Evolutionary conservation across 352 stramenopile genomes (phyloP), one percentile per base, ranked within the genome.

Genomic region (Phytophthora pseudosyringae): DNA sequence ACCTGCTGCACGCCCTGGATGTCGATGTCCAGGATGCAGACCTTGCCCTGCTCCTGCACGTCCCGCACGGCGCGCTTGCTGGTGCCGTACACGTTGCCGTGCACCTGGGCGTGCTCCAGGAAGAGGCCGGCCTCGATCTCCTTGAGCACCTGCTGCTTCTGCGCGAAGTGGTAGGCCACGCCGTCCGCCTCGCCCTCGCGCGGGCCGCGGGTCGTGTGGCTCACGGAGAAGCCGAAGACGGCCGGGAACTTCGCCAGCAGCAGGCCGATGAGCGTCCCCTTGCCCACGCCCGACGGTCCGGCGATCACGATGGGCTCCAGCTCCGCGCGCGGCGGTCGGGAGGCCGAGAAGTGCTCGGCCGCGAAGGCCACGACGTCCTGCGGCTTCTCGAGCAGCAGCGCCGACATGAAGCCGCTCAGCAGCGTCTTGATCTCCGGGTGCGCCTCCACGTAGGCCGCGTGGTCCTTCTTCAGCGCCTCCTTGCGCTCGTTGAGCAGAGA

Each of bases 1-100:
- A 99, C 95, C 64, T 93, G 94, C 69, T 97, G 84, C 15, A 99
- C 97, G 31, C 98, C 98, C 75, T 99, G 97, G 47, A 99, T 92
- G 68, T 99, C 98, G 59, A 99, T 99, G 79, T 99, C 98, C 33
- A 99, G 66, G 53, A 99, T 97, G 77, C 97, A 99, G 61, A 99
- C 97, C 80, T 99, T 98, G 44, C 91, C 88, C 67, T 95, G 72
- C 31, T 91, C 79, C 67, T 96, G 86, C 36, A 99, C 97, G 59
- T 88, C 83, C 75, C 96, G 71, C 25, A 99, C 95, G 16, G 94
- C 83, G 40, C 77, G 78, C 60, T 98, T 95, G 74, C 91, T 98
- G 49, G 97, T 99, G 69, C 97, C 97, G 73, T 99, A 99, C 59
- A 98, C 93, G 72, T 99, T 99, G 58, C 93, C 95, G 75, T 99